A percentile compares a stretch with the other conserved stretches of the same genome.
Evolutionary conservation across 768 basidiomycete genomes (phyloP).

Genomic region (Trametes gibbosa): DNA sequence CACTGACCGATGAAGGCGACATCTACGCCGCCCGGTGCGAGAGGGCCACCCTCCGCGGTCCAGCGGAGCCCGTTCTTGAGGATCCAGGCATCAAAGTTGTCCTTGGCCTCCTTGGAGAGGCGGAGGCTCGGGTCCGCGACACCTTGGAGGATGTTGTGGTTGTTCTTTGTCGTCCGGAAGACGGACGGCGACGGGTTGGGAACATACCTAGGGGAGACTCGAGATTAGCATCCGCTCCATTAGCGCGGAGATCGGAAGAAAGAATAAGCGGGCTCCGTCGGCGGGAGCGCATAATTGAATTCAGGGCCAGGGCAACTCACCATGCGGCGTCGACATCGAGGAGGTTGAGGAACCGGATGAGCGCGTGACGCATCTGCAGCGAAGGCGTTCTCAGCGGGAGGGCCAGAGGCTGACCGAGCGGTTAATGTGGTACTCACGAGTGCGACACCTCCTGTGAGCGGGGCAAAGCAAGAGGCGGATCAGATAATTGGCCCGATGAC

Average conservation of each 20-base stretch:
- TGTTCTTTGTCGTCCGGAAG: conserved; percentile 93
- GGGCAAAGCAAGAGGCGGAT: conserved; percentile 5
- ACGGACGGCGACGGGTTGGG: conserved; percentile 86
- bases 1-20: conserved; percentile 80
- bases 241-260: neutral
- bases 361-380: conserved; percentile 84
- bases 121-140: conserved; percentile 78
- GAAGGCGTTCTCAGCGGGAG: conserved; percentile 22
- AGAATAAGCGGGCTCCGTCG: conserved; percentile 8
- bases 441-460: conserved; percentile 78
- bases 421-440: conserved; percentile 57
- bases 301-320: conserved; percentile 39
- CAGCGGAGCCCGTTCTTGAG: conserved; percentile 85
- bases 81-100: conserved; percentile 84
- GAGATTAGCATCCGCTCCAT: conserved; percentile 7
- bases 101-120: conserved; percentile 75
- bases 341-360: conserved; percentile 80
- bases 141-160: conserved; percentile 93
- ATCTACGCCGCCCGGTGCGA: conserved; percentile 80
- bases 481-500: conserved; percentile 2
- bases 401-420: neutral
- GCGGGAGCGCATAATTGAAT: neutral
- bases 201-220: conserved; percentile 58
- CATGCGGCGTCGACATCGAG: conserved; percentile 82
- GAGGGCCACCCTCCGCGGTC: conserved; percentile 82